These are phyloP conservation scores for Neoboletus brunneissimus DNA, from an alignment of 768 basidiomycete genomes.

Conservation along the genomic window DNA sequence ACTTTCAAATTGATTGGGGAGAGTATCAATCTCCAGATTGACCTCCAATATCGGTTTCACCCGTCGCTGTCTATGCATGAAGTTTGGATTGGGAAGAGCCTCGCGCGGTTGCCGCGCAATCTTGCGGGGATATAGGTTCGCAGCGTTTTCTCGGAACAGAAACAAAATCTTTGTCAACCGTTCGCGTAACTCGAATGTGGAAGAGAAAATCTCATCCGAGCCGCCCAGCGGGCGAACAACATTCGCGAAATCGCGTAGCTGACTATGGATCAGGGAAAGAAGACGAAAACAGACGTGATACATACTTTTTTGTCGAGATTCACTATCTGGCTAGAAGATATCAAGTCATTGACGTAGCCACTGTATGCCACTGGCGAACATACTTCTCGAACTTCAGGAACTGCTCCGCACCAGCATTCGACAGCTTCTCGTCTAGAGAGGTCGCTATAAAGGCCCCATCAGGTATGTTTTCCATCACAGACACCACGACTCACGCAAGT, in stretches of 20 bases:
- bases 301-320: slow-evolving; percentile 48
- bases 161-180: slow-evolving; percentile 49
- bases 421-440: slow-evolving; percentile 49
- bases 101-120: slow-evolving; percentile 40
- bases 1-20: slow-evolving; percentile 44
- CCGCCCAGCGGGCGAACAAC: slow-evolving; percentile 56
- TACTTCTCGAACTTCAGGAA: slow-evolving; percentile 50
- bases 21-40: slow-evolving; percentile 46
- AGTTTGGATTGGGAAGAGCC: slow-evolving; percentile 36
- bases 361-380: slow-evolving; percentile 7
- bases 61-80: slow-evolving; percentile 32
- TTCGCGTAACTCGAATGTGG: slow-evolving; percentile 49
- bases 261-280: slow-evolving; percentile 10
- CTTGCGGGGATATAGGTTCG: slow-evolving; percentile 52
- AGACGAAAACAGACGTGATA: neutral
- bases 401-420: slow-evolving; percentile 47
- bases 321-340: slow-evolving; percentile 38
- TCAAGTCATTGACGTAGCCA: slow-evolving; percentile 5
- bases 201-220: slow-evolving; percentile 55
- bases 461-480: slow-evolving; percentile 2
- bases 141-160: slow-evolving; percentile 55
- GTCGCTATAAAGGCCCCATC: slow-evolving; percentile 30
- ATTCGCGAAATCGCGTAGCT: slow-evolving; percentile 54
- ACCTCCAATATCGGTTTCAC: slow-evolving; percentile 38
- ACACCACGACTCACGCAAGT: slow-evolving; percentile 34